Base-by-base conservation (phyloP, 805 yeast species). In the Cyberlindnera americana region DNA sequence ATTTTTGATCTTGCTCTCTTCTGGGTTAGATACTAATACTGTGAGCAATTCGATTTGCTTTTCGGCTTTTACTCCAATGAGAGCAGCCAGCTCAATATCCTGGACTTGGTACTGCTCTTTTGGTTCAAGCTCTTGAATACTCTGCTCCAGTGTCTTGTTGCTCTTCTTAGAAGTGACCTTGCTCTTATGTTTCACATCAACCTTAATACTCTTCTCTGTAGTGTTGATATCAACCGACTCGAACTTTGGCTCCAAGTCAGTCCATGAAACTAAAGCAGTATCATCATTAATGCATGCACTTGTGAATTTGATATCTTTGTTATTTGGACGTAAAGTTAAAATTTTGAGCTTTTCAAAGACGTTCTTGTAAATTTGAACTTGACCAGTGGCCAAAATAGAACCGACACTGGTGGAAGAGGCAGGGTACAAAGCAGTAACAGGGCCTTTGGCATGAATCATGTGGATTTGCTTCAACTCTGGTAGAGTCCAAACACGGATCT, bases 231-330 rank as follows among this genome's bases (percentile, higher is more conserved):
- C 41, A 19, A 62, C 45, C 1, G 52, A 22, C 38, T 58, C 56
- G 38, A 68, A 65, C 37, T 57, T 60, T 26, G 72, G 71, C 41
- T 64, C 70, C 35, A 67, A 57, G 2, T 61, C 68, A 39, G 58
- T 48, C 67, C 69, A 66, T 13, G 70, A 61, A 4, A 66, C 36
- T 24, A 66, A 43, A 3, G 63, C 32, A 12, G 43, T 43, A 9
- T 45, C 36, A 9, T 47, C 43, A 2, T 38, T 32, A 4, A 50
- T 24, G 18, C 45, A 43, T 26, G 57, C 54, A 30, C 57, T 60
- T 6, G 56, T 43, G 15, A 61, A 54, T 22, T 53, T 57, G 6
- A 61, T 52, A 11, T 48, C 45, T 26, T 54, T 30, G 13, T 54
- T 57, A 23, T 49, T 52, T 17, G 64, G 52, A 18, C 46, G 43